A percentile compares a stretch with the other conserved stretches of the same genome.
phyloP scores from a whole-genome alignment of 2,329 filamentous ascomycete species.

The Neonectria ditissima region DNA sequence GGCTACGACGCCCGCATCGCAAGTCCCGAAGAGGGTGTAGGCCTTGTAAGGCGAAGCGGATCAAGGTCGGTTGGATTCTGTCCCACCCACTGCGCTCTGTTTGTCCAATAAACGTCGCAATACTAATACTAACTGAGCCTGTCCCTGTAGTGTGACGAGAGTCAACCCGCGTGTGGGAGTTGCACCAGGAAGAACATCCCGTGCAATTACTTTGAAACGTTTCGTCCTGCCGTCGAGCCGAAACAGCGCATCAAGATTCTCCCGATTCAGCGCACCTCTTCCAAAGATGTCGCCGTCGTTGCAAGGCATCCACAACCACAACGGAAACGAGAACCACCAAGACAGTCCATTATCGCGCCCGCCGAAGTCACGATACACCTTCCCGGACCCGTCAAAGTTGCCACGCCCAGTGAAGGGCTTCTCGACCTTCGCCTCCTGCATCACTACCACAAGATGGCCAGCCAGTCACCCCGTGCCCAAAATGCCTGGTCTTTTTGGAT shows the following conservation, averaged over 20 bases:
- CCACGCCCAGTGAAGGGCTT: slow-evolving; percentile 1
- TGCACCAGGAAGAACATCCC: slow-evolving; percentile 12
- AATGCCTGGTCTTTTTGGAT: slow-evolving; percentile 19
- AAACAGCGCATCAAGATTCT: slow-evolving; percentile 10
- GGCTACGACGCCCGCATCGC: slow-evolving; percentile 18
- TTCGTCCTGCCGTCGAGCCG: not conserved
- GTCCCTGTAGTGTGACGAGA: slow-evolving; percentile 19
- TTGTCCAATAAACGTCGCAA: not conserved
- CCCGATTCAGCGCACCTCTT: not conserved
- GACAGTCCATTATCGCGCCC: not conserved
- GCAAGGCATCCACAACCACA: not conserved
- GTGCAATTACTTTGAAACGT: slow-evolving; percentile 23
- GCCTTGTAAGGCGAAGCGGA: slow-evolving; percentile 20
- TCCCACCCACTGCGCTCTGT: not conserved
- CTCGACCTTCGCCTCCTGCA: slow-evolving; percentile 23
- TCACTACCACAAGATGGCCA: slow-evolving; percentile 22
- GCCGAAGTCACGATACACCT: too few relatives aligned
- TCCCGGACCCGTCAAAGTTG: not conserved
- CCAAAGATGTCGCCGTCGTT: not conserved
- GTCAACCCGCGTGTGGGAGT: slow-evolving; percentile 12
- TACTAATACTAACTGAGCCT: too few relatives aligned
- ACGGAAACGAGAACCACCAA: not conserved
- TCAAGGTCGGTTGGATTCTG: slow-evolving; percentile 15
- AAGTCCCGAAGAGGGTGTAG: slow-evolving; percentile 28
- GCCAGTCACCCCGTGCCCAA: not conserved